Evolutionary conservation across 257 asterid species (phyloP).

Genomic region (Pogostemon cablin): DNA sequence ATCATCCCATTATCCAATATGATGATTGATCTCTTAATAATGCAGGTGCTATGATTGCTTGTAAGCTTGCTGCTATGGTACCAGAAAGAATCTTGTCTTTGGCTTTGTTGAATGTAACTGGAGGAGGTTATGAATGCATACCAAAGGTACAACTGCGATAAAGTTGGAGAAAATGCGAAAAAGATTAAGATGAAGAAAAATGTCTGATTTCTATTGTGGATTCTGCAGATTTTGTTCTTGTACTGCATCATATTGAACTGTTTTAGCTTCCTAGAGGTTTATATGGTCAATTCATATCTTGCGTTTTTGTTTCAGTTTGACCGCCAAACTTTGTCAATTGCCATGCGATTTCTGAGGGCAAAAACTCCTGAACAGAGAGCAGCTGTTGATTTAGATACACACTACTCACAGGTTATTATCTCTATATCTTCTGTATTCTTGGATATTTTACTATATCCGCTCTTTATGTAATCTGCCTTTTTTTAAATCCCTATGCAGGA

Average conservation of each 20-base stretch:
- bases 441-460: background rate
- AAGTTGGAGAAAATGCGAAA: background rate
- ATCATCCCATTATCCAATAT: conserved; percentile 18
- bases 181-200: background rate
- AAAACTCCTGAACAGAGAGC: conserved; percentile 73
- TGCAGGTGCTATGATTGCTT: conserved; percentile 95
- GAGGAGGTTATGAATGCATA: conserved; percentile 96
- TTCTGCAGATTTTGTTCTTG: conserved; percentile 8
- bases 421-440: no score
- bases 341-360: conserved; percentile 63
- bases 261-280: background rate
- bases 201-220: conserved; percentile 2
- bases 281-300: conserved; percentile 1
- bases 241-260: background rate
- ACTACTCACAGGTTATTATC: conserved; percentile 69
- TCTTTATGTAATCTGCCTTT: background rate
- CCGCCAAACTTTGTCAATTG: conserved; percentile 74
- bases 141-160: conserved; percentile 66
- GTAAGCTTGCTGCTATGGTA: conserved; percentile 89
- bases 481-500: conserved; percentile 49
- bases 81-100: conserved; percentile 76
- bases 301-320: conserved; percentile 57
- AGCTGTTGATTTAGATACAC: conserved; percentile 97
- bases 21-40: conserved; percentile 29
- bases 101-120: conserved; percentile 94